Percentiles rank a stretch among this genome's conserved stretches.
Evolutionary conservation across 1,139 yeast genomes (phyloP).

Genomic region (Pneumocystis oryctolagi): DNA sequence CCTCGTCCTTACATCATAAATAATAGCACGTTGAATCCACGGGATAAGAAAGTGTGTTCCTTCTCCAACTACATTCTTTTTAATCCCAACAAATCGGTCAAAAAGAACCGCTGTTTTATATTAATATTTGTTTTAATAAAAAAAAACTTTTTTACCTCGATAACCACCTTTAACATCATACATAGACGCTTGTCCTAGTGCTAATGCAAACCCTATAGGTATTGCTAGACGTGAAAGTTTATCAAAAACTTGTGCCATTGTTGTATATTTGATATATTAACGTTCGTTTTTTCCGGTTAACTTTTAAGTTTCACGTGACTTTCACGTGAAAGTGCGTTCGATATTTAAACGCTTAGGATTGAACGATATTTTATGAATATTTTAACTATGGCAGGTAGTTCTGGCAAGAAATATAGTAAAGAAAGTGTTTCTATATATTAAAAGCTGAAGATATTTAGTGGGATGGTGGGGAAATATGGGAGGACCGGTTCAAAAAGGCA

Average conservation of each 20-base stretch:
- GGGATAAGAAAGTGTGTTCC: constrained; percentile 94
- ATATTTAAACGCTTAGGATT: background rate
- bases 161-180: constrained; percentile 81
- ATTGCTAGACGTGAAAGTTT: constrained; percentile 11
- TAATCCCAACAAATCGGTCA: constrained; percentile 82
- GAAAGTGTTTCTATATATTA: background rate
- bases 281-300: background rate
- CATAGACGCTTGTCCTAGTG: constrained; percentile 56
- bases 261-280: background rate
- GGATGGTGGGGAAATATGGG: constrained; percentile 27
- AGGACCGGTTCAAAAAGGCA: constrained; percentile 71
- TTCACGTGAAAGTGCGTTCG: background rate
- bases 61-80: constrained; percentile 75
- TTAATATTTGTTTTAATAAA: background rate
- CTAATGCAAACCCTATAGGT: constrained; percentile 45
- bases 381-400: background rate
- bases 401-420: background rate
- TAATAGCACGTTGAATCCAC: constrained; percentile 84
- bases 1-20: constrained; percentile 80
- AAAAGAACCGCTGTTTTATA: constrained; percentile 64
- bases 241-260: background rate
- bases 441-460: background rate
- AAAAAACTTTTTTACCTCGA: constrained; percentile 25
- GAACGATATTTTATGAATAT: background rate
- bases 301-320: background rate